phyloP scores from a whole-genome alignment of 225 moss, liverwort and hornwort species.

The Marchantia paleacea region DNA sequence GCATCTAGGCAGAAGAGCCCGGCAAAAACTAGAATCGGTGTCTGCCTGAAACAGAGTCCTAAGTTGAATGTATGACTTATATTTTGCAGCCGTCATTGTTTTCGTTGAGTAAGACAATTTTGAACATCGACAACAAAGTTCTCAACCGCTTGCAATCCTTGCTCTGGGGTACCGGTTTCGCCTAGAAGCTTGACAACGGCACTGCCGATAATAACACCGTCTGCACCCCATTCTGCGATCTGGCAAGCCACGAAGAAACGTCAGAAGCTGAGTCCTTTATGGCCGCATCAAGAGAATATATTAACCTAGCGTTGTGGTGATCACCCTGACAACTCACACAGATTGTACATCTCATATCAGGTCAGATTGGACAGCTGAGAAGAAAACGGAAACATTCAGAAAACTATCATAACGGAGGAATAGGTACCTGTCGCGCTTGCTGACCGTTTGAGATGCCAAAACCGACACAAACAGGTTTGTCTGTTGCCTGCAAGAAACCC shows the following conservation, averaged over 20 bases:
- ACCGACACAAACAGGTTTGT: constrained; percentile 72
- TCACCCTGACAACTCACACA: no score
- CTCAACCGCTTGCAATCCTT: constrained; percentile 37
- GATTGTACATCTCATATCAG: no score
- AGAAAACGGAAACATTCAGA: no score
- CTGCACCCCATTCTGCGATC: constrained; percentile 50
- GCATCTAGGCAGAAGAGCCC: background rate
- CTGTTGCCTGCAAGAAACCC: constrained; percentile 45
- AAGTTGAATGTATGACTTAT: background rate
- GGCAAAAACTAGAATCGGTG: background rate
- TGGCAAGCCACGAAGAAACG: constrained; percentile 5
- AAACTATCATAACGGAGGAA: no score
- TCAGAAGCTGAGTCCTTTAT: background rate
- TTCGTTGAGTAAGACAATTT: background rate
- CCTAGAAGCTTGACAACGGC: constrained; percentile 48
- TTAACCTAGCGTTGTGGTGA: background rate
- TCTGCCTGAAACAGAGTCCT: background rate
- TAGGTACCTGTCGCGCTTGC: constrained; percentile 61
- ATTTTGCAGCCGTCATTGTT: background rate
- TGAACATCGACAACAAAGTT: constrained; percentile 27
- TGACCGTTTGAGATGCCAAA: constrained; percentile 74
- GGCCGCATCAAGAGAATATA: background rate
- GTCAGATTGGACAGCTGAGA: no score
- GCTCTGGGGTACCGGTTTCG: constrained; percentile 38
- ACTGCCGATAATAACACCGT: constrained; percentile 55